phyloP scores from a whole-genome alignment of 164 flowering plant genomes.

The Tetracentron sinense region DNA sequence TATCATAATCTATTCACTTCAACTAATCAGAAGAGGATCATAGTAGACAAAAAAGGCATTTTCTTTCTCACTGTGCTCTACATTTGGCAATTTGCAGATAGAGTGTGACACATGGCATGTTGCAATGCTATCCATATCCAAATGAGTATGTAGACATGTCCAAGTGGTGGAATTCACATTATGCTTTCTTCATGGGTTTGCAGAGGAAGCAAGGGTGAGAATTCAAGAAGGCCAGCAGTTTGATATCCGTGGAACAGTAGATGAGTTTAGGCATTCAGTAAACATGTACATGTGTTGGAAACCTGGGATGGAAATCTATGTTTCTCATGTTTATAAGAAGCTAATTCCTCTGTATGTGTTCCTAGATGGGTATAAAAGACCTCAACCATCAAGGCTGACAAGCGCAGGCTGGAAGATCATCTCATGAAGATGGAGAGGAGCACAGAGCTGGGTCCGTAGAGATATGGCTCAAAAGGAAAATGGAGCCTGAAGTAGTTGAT shows the following conservation, averaged over 20 bases:
- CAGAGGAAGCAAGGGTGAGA: conserved; percentile 72
- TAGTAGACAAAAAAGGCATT: neutral
- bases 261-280: conserved; percentile 75
- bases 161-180: conserved; percentile 64
- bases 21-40: neutral
- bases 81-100: conserved; percentile 48
- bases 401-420: conserved; percentile 30
- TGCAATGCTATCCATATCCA: conserved; percentile 97
- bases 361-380: conserved; percentile 69
- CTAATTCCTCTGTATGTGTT: conserved; percentile 79
- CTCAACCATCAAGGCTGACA: conserved; percentile 44
- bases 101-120: conserved; percentile 92
- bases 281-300: conserved; percentile 77
- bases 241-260: conserved; percentile 90
- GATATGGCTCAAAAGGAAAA: conserved; percentile 20
- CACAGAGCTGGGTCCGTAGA: conserved; percentile 30
- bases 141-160: conserved; percentile 65
- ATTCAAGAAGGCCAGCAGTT: conserved; percentile 93
- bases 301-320: conserved; percentile 90
- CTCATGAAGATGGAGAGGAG: conserved; percentile 30
- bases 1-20: neutral
- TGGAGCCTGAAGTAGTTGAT: neutral
- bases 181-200: conserved; percentile 93
- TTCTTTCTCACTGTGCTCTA: neutral
- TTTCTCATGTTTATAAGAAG: conserved; percentile 84